Conservation (phyloP, 2,329 filamentous ascomycete genomes). For the Claviceps paspali region DNA sequence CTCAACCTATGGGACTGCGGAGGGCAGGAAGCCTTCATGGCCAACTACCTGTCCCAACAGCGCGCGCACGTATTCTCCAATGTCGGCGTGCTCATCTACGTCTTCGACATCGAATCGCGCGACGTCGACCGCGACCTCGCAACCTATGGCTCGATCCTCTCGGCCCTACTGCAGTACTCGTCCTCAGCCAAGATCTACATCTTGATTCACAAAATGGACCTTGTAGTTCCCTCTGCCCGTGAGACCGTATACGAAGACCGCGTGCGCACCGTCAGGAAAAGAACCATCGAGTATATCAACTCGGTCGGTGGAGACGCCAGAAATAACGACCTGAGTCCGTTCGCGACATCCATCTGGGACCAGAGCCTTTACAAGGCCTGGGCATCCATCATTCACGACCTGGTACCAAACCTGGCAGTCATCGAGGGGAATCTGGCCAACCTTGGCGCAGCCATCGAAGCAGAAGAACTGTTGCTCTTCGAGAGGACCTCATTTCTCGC, state of each 20-base stretch:
- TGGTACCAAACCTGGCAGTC: conserved; percentile 82
- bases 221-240: conserved; percentile 68
- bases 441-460: conserved; percentile 73
- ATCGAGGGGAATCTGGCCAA: conserved; percentile 78
- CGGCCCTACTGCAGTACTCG: conserved; percentile 76
- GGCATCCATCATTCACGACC: conserved; percentile 93
- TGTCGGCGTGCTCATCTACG: conserved; percentile 94
- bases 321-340: conserved; percentile 60
- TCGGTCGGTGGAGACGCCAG: conserved; percentile 18
- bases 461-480: conserved; percentile 86
- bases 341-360: conserved; percentile 96
- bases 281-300: conserved; percentile 43
- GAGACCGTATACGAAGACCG: conserved; percentile 75
- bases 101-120: conserved; percentile 94
- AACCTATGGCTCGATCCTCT: conserved; percentile 82
- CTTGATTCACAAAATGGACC: conserved; percentile 97
- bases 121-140: conserved; percentile 88
- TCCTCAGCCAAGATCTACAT: conserved; percentile 74
- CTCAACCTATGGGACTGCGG: conserved; percentile 98
- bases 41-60: conserved; percentile 93
- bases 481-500: conserved; percentile 93
- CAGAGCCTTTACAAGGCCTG: conserved; percentile 96
- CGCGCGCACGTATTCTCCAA: conserved; percentile 93
- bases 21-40: conserved; percentile 96
- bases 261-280: conserved; percentile 58